These are phyloP conservation scores for Botrytis fragariae DNA, from an alignment of 2,329 filamentous ascomycete genomes.

Conservation along the genomic window DNA sequence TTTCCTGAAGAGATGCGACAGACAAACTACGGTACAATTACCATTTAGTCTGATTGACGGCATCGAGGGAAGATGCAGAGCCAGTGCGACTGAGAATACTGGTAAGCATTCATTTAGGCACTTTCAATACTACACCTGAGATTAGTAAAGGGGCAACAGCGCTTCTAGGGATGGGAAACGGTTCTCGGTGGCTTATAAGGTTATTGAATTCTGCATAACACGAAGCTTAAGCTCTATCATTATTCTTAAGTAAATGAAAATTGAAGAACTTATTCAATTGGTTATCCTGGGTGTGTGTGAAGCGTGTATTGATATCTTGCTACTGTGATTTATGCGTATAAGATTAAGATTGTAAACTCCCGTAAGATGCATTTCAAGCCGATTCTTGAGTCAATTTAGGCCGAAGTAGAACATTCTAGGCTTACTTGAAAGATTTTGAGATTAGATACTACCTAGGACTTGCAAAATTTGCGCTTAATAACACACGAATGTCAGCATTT, in stretches of 20 bases:
- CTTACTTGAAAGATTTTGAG: neutral
- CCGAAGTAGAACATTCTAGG: neutral
- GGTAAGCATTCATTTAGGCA: no score
- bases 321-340: neutral
- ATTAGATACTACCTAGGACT: no score
- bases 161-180: neutral
- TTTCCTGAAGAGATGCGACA: neutral
- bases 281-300: neutral
- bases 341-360: neutral
- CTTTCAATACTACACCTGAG: accelerated
- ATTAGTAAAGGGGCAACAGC: neutral
- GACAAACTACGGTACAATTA: neutral
- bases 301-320: neutral
- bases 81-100: neutral
- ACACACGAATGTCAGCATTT: no score
- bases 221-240: neutral
- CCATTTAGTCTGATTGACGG: neutral
- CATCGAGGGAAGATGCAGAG: neutral
- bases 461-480: no score
- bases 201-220: neutral
- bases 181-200: neutral
- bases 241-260: neutral
- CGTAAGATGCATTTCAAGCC: neutral
- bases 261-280: neutral
- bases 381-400: neutral